Percentiles rank a stretch among this genome's conserved stretches.
These are phyloP conservation scores for Globisporangium heterothallicum DNA, from an alignment of 352 stramenopile genomes.

Conservation along the genomic window DNA sequence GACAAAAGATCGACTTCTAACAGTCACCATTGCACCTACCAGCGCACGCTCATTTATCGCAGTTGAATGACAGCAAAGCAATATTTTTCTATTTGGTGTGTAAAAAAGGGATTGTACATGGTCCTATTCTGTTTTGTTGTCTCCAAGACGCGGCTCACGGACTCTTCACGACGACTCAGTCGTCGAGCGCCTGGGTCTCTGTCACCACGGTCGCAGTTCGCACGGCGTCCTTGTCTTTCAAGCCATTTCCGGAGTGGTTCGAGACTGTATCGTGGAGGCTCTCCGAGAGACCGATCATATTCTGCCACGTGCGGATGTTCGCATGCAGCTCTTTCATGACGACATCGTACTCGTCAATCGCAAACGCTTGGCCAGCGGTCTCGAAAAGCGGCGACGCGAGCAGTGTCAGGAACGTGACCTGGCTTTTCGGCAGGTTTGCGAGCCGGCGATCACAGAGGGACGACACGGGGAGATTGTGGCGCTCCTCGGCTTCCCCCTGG, in stretches of 20 bases:
- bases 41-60: too few species aligned
- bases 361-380: conserved; percentile 47
- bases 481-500: conserved; percentile 58
- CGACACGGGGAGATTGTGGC: conserved; percentile 43
- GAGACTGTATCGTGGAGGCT: conserved; percentile 26
- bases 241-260: conserved; percentile 18
- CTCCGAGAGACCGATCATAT: conserved; percentile 29
- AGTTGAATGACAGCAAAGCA: too few species aligned
- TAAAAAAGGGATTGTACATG: too few species aligned
- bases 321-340: conserved; percentile 45
- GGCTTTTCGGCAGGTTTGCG: conserved; percentile 55
- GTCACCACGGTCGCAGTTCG: not conserved
- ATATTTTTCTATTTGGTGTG: conserved; percentile 5
- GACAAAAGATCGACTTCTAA: conserved; percentile 33
- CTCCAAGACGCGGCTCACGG: not conserved
- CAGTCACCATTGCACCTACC: not conserved
- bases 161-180: not conserved
- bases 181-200: conserved; percentile 5
- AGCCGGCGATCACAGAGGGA: conserved; percentile 55
- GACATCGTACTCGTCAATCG: conserved; percentile 50
- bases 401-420: conserved; percentile 61
- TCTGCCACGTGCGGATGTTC: conserved; percentile 51
- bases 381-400: conserved; percentile 61
- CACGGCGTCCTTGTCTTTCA: conserved; percentile 8
- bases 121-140: not conserved